Base-by-base conservation (phyloP, 208 protist species). In the Wallacemonas sp. region DNA sequence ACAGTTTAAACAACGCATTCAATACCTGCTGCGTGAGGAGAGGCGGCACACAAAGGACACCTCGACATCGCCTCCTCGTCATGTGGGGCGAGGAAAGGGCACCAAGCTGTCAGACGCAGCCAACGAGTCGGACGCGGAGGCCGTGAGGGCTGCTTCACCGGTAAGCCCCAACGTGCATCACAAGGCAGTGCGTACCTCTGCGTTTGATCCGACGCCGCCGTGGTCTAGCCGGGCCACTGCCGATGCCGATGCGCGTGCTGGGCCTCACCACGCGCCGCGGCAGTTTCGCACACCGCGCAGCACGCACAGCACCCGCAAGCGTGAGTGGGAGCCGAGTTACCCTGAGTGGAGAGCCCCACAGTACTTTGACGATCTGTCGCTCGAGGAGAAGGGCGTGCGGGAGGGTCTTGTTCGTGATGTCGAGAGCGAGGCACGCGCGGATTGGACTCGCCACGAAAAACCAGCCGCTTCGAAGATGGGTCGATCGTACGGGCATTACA, bases 1-100 rank as follows among this genome's bases (percentile, higher is more conserved):
- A 33, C 90, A 96, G 77, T 96, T 96, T 36, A 91, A 91, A 63
- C 76, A 82, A 42, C 84, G 90, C 12, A 79, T 96, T n/a, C 86
- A 90, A 68, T 90, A 93, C 70, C 60, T 93, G 0, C 66, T 95
- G 30, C 72, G 84, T 0, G 70, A 79, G 38, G 84, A 91, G 55
- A 87, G 81, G 62, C 73, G 79, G 3, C 26, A 62, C 12, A 26
- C 22, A 17, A 21, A 21, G 1, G 31, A 39, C 19, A 44, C 44
- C 30, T 19, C 30, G 55, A 26, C 45, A 44, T 4, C 24, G 63
- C 1, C 6, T 14, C 6, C 36, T 41, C 36, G 14, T 41, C n/a
- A n/a, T n/a, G n/a, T n/a, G n/a, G n/a, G n/a, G n/a, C n/a, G n/a
- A n/a, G n/a, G n/a, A n/a, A n/a, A n/a, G n/a, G n/a, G n/a, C n/a